These are phyloP conservation scores for Aspergillus awamori DNA, from an alignment of 2,329 filamentous ascomycete species.

Conservation along the genomic window DNA sequence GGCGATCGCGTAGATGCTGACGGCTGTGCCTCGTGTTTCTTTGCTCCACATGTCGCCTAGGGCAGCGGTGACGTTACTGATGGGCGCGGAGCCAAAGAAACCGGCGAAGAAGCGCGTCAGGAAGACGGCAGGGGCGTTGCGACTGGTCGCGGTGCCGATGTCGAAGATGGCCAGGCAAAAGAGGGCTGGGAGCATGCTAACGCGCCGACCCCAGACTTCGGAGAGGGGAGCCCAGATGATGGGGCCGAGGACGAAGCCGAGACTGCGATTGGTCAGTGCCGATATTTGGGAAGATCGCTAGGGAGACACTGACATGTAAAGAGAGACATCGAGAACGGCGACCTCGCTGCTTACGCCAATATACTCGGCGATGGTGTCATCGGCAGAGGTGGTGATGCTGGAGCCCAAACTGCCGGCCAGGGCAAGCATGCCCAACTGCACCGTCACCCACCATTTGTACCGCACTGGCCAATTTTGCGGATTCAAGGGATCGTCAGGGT, in stretches of 20 bases:
- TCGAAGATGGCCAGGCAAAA: slow-evolving; percentile 50
- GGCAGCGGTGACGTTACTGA: slow-evolving; percentile 48
- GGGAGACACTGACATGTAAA: slow-evolving; percentile 44
- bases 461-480: slow-evolving; percentile 51
- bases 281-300: background rate
- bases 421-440: slow-evolving; percentile 55
- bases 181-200: slow-evolving; percentile 49
- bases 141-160: slow-evolving; percentile 49
- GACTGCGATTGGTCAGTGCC: slow-evolving; percentile 1
- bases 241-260: slow-evolving; percentile 46
- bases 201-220: slow-evolving; percentile 51
- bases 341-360: slow-evolving; percentile 48
- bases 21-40: slow-evolving; percentile 41
- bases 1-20: slow-evolving; percentile 43
- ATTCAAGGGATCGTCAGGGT: slow-evolving; percentile 35
- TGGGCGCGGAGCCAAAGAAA: slow-evolving; percentile 48
- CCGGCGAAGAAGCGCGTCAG: slow-evolving; percentile 51
- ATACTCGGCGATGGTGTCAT: slow-evolving; percentile 46
- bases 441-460: slow-evolving; percentile 54
- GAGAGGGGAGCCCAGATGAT: slow-evolving; percentile 46
- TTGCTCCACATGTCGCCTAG: slow-evolving; percentile 49
- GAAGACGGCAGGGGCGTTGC: slow-evolving; percentile 40
- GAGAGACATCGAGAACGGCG: slow-evolving; percentile 49
- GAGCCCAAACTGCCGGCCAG: slow-evolving; percentile 54
- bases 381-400: slow-evolving; percentile 55